Evolutionary conservation across 2,329 filamentous ascomycete species (phyloP), one percentile per base, ranked within the genome.

Genomic region (Beauveria varroae): DNA sequence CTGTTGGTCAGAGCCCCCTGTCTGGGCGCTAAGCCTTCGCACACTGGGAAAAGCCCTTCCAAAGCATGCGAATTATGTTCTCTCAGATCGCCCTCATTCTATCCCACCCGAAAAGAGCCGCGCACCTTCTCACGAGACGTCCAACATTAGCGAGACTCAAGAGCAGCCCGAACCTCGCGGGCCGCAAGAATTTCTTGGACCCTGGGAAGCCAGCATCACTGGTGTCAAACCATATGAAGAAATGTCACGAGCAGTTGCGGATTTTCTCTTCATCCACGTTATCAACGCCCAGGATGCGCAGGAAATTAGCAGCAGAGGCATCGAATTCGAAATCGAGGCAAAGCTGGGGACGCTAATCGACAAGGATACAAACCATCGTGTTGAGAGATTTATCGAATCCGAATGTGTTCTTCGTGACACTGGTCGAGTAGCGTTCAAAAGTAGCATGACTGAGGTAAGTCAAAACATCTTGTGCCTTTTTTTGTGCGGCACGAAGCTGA

Each of bases 291-390:
- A 82, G n/a, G 85, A 90, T 65, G 79, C 86, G 43, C 81, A 81
- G 37, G 85, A 89, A 66, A 82, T 89, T 22, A 74, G 78, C 18
- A 82, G 82, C 57, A 81, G 83, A 18, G 86, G 85, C 7, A 87
- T 92, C 16, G 83, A 91, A 63, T 86, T 97, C 58, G 95, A 99
- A 74, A 90, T 99, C 60, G 95, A 99, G 76, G 95, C 92, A 10
- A 98, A 98, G 73, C 79, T 98, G 53, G 95, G 95, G 20, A 88
- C 86, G 28, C 80, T 98, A 16, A 84, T 93, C 62, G 87, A 91
- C 71, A 86, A 85, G 69, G 83, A 87, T 63, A 89, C 85, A 7
- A 84, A 88, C 61, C 80, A 86, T 52, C 83, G 91, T n/a, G 77
- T 93, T 28, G 77, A 82, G 10, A 75, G 93, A 10, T 84, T 85